Evolutionary conservation across 257 asterid genomes (phyloP).

Genomic region (Solanum clarkiae): DNA sequence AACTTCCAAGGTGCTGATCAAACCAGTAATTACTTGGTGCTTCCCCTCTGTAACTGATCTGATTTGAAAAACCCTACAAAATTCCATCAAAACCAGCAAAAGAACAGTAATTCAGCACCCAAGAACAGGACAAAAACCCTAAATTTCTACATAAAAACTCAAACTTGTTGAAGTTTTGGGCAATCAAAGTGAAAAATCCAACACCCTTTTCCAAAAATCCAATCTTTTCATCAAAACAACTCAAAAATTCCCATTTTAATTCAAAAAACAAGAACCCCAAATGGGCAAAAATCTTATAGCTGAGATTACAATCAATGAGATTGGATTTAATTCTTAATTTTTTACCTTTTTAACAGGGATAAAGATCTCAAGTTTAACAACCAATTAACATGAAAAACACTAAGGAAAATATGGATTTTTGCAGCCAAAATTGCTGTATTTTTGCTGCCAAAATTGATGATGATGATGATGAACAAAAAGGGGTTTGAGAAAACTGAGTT

Average conservation of each 20-base stretch:
- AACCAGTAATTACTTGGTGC: conserved; percentile 4
- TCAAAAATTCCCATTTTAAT: not conserved
- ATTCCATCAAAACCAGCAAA: not conserved
- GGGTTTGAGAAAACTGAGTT: conserved; percentile 1
- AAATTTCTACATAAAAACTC: not conserved
- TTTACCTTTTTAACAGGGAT: conserved; percentile 4
- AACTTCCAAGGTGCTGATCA: conserved; percentile 1
- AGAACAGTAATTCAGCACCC: not conserved
- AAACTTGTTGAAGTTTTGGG: not conserved
- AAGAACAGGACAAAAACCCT: not conserved
- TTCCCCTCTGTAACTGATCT: not conserved
- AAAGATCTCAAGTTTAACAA: conserved; percentile 1
- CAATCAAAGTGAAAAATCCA: conserved; percentile 2
- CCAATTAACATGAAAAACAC: not conserved
- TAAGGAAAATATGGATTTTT: not conserved
- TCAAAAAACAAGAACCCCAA: not conserved
- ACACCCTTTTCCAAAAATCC: not conserved
- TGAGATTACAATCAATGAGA: not conserved
- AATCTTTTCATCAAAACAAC: not conserved
- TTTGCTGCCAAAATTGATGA: not conserved
- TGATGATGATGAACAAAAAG: not conserved
- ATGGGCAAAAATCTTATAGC: not conserved
- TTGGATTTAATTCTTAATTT: not conserved
- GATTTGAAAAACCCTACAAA: conserved; percentile 9
- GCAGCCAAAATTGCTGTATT: not conserved